Percentiles rank a stretch among this genome's conserved stretches.
Conservation (phyloP, 2,329 filamentous ascomycete genomes). For the Colletotrichum lini region DNA sequence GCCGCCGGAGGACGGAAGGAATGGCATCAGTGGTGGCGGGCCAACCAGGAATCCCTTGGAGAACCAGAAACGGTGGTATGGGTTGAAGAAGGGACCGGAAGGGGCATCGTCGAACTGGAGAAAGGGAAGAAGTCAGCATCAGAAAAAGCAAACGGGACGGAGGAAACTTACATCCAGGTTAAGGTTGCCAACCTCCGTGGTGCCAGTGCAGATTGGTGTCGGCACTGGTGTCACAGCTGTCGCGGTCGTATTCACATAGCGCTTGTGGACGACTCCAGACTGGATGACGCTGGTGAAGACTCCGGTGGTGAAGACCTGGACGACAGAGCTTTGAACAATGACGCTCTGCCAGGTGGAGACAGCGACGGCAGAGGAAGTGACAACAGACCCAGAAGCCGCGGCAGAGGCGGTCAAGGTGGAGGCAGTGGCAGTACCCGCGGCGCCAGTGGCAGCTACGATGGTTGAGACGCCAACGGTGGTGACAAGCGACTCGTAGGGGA, state of each 20-base stretch:
- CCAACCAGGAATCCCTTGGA: conserved; percentile 58
- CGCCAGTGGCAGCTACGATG: conserved; percentile 49
- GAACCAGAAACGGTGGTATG: conserved; percentile 58
- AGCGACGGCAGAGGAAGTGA: conserved; percentile 44
- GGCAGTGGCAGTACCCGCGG: conserved; percentile 25
- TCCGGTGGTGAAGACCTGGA: conserved; percentile 19
- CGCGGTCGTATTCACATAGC: conserved; percentile 19
- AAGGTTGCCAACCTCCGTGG: conserved; percentile 52
- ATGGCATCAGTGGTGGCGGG: conserved; percentile 53
- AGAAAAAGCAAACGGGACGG: conserved; percentile 39
- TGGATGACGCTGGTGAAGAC: conserved; percentile 16
- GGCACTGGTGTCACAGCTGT: conserved; percentile 32
- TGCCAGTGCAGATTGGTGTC: conserved; percentile 41
- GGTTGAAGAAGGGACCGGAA: conserved; percentile 58
- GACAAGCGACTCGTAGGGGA: conserved; percentile 41
- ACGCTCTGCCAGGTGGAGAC: conserved; percentile 46
- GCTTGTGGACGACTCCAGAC: conserved; percentile 17
- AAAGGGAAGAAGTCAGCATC: not conserved
- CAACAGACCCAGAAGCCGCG: not conserved
- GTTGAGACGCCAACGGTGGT: conserved; percentile 24
- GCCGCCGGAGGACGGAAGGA: conserved; percentile 55
- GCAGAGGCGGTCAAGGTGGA: conserved; percentile 14
- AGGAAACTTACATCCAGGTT: conserved; percentile 54
- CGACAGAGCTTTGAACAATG: conserved; percentile 27
- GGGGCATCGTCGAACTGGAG: conserved; percentile 55